A percentile compares a stretch with the other conserved stretches of the same genome.
Conservation (phyloP, 1,139 yeast genomes). For the Blastobotrys indianensis region DNA sequence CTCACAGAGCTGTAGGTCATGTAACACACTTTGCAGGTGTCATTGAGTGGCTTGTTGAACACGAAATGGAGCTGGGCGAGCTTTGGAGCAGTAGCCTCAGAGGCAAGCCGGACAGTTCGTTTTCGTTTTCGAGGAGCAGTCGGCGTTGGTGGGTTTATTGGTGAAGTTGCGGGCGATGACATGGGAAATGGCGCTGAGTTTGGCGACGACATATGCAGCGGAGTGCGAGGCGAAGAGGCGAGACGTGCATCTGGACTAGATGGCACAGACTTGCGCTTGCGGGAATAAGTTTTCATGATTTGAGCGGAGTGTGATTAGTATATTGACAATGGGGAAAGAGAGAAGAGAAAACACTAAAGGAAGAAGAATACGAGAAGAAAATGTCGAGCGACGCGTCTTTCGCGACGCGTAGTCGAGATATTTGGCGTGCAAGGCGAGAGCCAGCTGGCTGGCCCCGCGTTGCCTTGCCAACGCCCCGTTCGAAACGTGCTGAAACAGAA, state of each 20-base stretch:
- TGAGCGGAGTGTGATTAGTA: no score
- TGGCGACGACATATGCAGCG: constrained; percentile 8
- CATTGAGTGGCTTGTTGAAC: constrained; percentile 14
- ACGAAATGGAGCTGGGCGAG: constrained; percentile 5
- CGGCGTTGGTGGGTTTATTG: constrained; percentile 1
- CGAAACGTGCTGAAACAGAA: no score
- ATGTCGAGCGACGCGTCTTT: no score
- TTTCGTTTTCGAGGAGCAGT: constrained; percentile 4
- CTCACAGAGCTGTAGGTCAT: constrained; percentile 52
- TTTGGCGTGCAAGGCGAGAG: no score
- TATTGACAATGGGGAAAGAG: no score
- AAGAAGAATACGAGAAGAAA: no score
- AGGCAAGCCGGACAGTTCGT: neutral
- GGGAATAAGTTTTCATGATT: constrained; percentile 3
- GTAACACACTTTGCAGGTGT: constrained; percentile 50
- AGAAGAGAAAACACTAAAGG: no score
- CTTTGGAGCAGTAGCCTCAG: constrained; percentile 5
- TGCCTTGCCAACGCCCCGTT: no score
- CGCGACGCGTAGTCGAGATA: no score
- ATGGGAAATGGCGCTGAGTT: neutral
- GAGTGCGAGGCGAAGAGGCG: constrained; percentile 8
- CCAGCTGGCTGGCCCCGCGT: no score
- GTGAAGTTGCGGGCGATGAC: constrained; percentile 4
- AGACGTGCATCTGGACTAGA: neutral
- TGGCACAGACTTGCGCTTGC: neutral